Percentiles rank a stretch among this genome's conserved stretches.
Evolutionary conservation across 306 rosid species (phyloP).

Genomic region (Datisca glomerata): DNA sequence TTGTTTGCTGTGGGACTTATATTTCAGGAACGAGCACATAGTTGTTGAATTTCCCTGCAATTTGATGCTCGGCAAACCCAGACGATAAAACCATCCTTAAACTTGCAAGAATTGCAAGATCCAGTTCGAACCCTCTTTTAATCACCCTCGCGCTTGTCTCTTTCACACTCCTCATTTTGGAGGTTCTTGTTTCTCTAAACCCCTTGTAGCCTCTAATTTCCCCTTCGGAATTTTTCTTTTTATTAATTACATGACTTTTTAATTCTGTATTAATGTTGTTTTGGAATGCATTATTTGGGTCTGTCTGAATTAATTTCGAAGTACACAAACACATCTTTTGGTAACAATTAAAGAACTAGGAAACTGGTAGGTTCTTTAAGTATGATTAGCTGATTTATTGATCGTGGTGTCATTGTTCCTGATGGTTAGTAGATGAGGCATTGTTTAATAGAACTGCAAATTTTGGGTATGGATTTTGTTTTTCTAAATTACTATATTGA

Average conservation of each 20-base stretch:
- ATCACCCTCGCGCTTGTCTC: slow-evolving; percentile 69
- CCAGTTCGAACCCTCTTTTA: slow-evolving; percentile 56
- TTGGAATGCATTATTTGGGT: too few relatives aligned
- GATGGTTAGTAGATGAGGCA: too few relatives aligned
- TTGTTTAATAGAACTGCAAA: too few relatives aligned
- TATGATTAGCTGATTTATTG: too few relatives aligned
- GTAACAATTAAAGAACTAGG: too few relatives aligned
- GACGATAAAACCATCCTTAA: slow-evolving; percentile 25
- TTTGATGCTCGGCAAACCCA: slow-evolving; percentile 39
- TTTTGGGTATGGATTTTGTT: too few relatives aligned
- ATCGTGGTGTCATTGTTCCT: too few relatives aligned
- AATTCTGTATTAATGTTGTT: not conserved
- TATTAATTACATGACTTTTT: not conserved
- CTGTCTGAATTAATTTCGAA: too few relatives aligned
- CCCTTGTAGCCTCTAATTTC: not conserved
- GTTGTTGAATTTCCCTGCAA: slow-evolving; percentile 12
- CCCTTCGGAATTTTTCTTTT: not conserved
- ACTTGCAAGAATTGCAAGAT: slow-evolving; percentile 90
- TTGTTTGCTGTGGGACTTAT: too few relatives aligned
- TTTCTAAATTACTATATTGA: too few relatives aligned
- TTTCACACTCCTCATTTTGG: slow-evolving; percentile 93
- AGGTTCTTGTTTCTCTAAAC: slow-evolving; percentile 22
- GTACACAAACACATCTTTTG: too few relatives aligned
- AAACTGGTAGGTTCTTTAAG: too few relatives aligned
- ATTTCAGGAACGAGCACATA: slow-evolving; percentile 7